Evolutionary conservation across 2,329 filamentous ascomycete species (phyloP).

Genomic region (Emericellopsis atlantica): DNA sequence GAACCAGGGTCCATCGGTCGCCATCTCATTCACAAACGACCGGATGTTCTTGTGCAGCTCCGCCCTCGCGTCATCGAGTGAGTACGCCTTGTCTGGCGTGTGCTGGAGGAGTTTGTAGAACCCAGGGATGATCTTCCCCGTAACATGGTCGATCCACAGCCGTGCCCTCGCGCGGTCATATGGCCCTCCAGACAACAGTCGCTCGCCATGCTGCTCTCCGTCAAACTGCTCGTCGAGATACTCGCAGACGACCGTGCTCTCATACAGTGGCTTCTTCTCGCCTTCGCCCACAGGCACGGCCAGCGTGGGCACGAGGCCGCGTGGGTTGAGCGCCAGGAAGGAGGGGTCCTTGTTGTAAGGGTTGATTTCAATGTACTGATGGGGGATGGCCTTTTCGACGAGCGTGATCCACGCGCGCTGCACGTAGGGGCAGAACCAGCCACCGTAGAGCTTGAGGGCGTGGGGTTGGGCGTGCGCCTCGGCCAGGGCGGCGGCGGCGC

Average conservation of each 20-base stretch:
- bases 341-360: constrained; percentile 61
- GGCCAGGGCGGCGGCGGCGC: constrained; percentile 34
- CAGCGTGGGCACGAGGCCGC: constrained; percentile 63
- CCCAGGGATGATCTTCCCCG: constrained; percentile 50
- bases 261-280: constrained; percentile 49
- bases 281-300: constrained; percentile 24
- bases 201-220: constrained; percentile 23
- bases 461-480: constrained; percentile 31
- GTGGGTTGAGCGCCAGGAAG: constrained; percentile 60
- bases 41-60: constrained; percentile 48
- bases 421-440: constrained; percentile 63
- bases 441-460: constrained; percentile 53
- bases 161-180: constrained; percentile 54
- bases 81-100: constrained; percentile 32
- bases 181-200: constrained; percentile 44
- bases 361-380: constrained; percentile 69
- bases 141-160: constrained; percentile 66
- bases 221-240: constrained; percentile 63
- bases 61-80: constrained; percentile 37
- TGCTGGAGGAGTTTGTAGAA: constrained; percentile 54
- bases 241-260: constrained; percentile 61
- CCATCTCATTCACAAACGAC: constrained; percentile 50
- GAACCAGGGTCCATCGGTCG: constrained; percentile 44
- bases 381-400: constrained; percentile 58
- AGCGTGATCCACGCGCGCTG: constrained; percentile 64